Evolutionary conservation across 23 red algal species (phyloP), one percentile per base, ranked within the genome.

Genomic region (Gracilaria caudata): DNA sequence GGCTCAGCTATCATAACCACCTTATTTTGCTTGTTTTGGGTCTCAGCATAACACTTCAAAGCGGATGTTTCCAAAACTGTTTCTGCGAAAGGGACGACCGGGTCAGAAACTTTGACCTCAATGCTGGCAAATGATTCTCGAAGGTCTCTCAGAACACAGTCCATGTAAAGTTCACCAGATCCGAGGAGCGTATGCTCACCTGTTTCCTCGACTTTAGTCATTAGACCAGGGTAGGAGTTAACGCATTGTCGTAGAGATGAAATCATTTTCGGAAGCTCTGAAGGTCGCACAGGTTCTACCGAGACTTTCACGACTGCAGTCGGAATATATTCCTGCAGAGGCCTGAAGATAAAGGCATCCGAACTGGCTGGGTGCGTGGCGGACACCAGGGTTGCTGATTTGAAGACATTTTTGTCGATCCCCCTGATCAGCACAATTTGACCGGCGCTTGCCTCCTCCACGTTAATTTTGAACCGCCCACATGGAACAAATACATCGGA

Each of bases 171-270:
- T 74, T 98, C 95, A 26, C 95, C 95, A 68, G 95, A 88, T 21
- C 95, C 95, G 32, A 98, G 29, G n/a, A 98, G 26, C 33, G 80
- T 92, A 58, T 98, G 95, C 71, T 98, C 95, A 2, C 95, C 95
- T 51, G 70, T 90, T 78, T 98, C 95, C 40, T 98, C 95, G n/a
- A 98, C 95, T 55, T 82, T 80, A 3, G 80, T 90, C n/a, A 86
- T 46, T 8, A 98, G 79, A 32, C 84, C 90, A 26, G 95, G 95
- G 64, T 90, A 94, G 20, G 82, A 83, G 40, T 87, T 88, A 21
- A 86, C 59, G 65, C 89, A 93, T 68, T 87, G 77, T 41, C 90
- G 89, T 17, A 98, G 37, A 21, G 83, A 92, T 29, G 83, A 71
- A 20, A 98, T 90, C 90, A 98, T 93, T 47, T 88, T 89, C 36